Conservation (phyloP, 169 alveolate species). For the Miamiensis avidus region DNA sequence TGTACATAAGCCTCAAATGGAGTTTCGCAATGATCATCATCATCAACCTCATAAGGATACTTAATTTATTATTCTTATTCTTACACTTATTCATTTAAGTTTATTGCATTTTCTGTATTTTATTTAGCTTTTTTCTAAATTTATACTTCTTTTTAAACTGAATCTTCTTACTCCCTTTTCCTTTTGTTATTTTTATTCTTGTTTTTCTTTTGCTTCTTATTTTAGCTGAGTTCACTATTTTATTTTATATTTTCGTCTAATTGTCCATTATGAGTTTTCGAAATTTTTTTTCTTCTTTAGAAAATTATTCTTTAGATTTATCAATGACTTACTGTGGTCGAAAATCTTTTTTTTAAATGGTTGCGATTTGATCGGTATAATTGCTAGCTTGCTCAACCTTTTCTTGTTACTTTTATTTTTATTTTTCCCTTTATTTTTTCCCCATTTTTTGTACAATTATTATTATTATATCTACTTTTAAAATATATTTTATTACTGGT, state of each 20-base stretch:
- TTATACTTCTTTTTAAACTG: not conserved
- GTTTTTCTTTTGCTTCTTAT: not conserved
- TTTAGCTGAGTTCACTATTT: not conserved
- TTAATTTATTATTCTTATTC: no score
- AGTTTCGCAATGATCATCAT: not conserved
- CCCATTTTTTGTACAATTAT: not conserved
- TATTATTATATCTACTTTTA: not conserved
- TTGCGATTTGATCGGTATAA: not conserved
- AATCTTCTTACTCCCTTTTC: not conserved
- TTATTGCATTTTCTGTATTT: no score
- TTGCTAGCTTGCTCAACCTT: not conserved
- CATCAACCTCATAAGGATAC: not conserved
- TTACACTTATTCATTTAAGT: no score
- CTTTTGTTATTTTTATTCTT: not conserved
- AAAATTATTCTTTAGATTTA: not conserved
- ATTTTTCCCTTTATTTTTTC: not conserved
- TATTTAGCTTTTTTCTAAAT: not conserved
- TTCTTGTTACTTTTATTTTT: not conserved
- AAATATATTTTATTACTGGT: not conserved
- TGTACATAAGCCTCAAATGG: not conserved
- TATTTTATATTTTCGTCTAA: not conserved
- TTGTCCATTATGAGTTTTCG: not conserved
- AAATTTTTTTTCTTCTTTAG: no score
- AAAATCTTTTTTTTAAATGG: not conserved
- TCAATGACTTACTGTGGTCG: not conserved